Percentiles rank a stretch among this genome's conserved stretches.
These are phyloP conservation scores for Penicillium odoratum DNA, from an alignment of 495 filamentous ascomycete genomes.

Conservation along the genomic window DNA sequence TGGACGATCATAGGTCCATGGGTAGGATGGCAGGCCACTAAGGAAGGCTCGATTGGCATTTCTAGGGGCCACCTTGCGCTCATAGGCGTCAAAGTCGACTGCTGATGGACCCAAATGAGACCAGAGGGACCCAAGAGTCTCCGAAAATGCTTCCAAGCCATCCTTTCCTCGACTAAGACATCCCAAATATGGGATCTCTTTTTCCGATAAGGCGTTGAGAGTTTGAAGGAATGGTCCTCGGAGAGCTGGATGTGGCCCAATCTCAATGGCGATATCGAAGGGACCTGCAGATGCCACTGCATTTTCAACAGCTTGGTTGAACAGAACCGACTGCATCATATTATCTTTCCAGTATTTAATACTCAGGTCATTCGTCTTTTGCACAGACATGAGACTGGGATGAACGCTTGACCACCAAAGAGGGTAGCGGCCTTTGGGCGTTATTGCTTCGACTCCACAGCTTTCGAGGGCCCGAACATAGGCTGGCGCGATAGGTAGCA, in stretches of 20 bases:
- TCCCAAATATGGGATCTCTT: neutral
- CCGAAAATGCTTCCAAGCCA: neutral
- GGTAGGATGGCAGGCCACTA: neutral
- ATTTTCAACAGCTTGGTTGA: neutral
- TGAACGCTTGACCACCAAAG: conserved; percentile 26
- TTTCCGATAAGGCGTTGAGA: neutral
- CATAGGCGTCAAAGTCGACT: neutral
- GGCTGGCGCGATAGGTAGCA: neutral
- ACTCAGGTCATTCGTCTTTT: neutral
- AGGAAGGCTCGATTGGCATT: neutral
- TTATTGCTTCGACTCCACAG: neutral
- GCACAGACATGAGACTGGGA: neutral
- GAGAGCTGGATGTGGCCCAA: conserved; percentile 24
- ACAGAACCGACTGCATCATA: conserved; percentile 4
- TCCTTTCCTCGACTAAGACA: neutral
- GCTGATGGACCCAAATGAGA: neutral
- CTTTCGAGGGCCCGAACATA: neutral
- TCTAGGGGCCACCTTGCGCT: neutral
- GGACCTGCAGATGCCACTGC: neutral
- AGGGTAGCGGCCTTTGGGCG: neutral
- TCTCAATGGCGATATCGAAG: conserved; percentile 2
- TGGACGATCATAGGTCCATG: conserved; percentile 1
- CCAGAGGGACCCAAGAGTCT: neutral
- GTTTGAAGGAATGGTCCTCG: neutral
- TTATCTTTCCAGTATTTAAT: conserved; percentile 6